Percentiles rank a stretch among this genome's conserved stretches.
Conservation (phyloP, 768 basidiomycete genomes). For the Boletus insuetus region DNA sequence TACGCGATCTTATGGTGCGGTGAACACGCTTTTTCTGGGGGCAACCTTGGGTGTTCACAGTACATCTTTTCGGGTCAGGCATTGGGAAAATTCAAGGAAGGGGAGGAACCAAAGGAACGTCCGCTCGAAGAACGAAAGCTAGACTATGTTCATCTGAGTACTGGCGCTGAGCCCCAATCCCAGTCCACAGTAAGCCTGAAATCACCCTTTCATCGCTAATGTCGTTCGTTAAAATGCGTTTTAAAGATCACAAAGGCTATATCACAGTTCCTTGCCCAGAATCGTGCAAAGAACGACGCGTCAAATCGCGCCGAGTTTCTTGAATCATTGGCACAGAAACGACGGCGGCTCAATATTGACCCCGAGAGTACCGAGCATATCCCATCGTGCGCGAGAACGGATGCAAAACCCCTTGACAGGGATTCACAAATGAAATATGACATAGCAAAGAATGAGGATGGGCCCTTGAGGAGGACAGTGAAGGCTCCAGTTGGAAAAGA, state of each 20-base stretch:
- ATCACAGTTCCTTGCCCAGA: conserved; percentile 67
- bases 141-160: conserved; percentile 52
- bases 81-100: conserved; percentile 31
- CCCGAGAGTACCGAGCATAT: conserved; percentile 31
- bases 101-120: conserved; percentile 25
- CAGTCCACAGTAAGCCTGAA: conserved; percentile 54
- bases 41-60: not conserved
- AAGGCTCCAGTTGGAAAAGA: conserved; percentile 27
- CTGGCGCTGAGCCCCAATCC: conserved; percentile 46
- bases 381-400: conserved; percentile 69
- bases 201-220: not conserved
- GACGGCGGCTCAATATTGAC: conserved; percentile 39
- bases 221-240: conserved; percentile 2
- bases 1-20: conserved; percentile 51
- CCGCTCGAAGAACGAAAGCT: conserved; percentile 68
- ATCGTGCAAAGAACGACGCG: conserved; percentile 67
- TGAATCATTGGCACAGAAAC: conserved; percentile 54
- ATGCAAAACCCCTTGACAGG: conserved; percentile 67
- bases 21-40: not conserved
- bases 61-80: conserved; percentile 15
- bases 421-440: conserved; percentile 85
- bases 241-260: conserved; percentile 66
- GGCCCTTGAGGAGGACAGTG: conserved; percentile 64
- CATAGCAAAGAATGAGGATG: conserved; percentile 81
- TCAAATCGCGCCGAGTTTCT: conserved; percentile 80